Evolutionary conservation across 2,329 filamentous ascomycete genomes (phyloP), one percentile per base, ranked within the genome.

Genomic region (Penicillium rolfsii): DNA sequence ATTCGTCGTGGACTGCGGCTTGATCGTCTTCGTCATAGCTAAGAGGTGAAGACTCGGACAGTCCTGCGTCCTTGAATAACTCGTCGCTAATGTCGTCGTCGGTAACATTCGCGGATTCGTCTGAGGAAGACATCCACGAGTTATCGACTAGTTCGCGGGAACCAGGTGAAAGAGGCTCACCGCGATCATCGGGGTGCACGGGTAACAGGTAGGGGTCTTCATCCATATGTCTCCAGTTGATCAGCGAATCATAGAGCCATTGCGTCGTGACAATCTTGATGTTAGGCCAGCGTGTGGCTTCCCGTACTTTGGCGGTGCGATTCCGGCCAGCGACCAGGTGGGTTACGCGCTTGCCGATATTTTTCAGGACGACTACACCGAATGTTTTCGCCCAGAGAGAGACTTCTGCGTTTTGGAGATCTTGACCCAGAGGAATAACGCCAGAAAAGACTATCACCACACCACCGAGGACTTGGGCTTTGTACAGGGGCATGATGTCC

Each of bases 241-340:
- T 89, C 64, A 98, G 87, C 58, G 89, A 96, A 67, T 93, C 90
- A 35, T 89, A 84, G 33, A 99, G 86, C 95, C 95, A 99, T 70
- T 91, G 87, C 56, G 93, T 90, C 68, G 89, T 93, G 52, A 99
- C 95, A 60, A 99, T 96, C 74, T 93, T 93, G 76, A 98, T 91
- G 16, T 87, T 86, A 0, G 89, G 83, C 58, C 92, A 90, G 64
- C 88, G 87, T 14, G 91, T 89, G 0, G 95, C 95, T 75, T 93
- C 89, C 52, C 91, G 89, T 46, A 98, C 92, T 78, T 99, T 99
- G 56, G 91, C 89, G 0, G 95, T 98, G 24, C 93, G 88, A 35
- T 90, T 90, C 26, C 81, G 77, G 2, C 80, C 81, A 26, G 82
- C 82, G 52, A 84, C 78, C 9, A 84, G 74, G 63, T 84, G 82